Evolutionary conservation across 176 grass and related monocot species (phyloP).

Genomic region (Stipa capillata): DNA sequence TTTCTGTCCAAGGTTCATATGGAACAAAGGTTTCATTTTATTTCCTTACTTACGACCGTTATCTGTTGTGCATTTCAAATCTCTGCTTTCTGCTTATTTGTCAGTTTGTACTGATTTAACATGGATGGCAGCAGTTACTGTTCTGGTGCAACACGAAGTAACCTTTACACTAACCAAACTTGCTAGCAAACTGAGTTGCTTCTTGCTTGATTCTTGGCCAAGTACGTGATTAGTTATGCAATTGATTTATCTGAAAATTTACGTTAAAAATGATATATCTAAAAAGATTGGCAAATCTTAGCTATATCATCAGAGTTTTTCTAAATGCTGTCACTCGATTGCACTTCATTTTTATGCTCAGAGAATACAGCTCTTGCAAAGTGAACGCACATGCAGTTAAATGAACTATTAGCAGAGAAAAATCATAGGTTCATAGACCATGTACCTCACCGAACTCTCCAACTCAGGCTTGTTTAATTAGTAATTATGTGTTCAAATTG

Average conservation of each 20-base stretch:
- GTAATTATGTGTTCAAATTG: background rate
- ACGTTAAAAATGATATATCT: background rate
- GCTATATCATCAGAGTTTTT: background rate
- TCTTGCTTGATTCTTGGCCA: background rate
- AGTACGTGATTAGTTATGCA: background rate
- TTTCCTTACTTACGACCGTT: conserved; percentile 4
- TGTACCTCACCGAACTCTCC: background rate
- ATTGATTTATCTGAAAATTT: background rate
- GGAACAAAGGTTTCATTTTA: conserved; percentile 71
- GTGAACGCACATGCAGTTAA: background rate
- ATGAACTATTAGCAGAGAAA: background rate
- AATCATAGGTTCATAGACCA: background rate
- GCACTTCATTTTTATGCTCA: background rate
- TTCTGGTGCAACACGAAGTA: background rate
- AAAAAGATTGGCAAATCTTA: background rate
- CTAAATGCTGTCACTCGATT: background rate
- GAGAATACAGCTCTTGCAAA: background rate
- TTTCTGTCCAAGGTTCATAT: conserved; percentile 79
- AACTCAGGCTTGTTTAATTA: background rate
- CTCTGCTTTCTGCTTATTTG: background rate
- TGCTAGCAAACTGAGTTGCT: background rate
- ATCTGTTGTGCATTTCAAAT: background rate
- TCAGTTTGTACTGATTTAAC: background rate
- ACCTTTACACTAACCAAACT: background rate
- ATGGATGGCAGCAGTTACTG: background rate